Conservation (phyloP, 148 eudicot species). For the Fagopyrum esculentum region DNA sequence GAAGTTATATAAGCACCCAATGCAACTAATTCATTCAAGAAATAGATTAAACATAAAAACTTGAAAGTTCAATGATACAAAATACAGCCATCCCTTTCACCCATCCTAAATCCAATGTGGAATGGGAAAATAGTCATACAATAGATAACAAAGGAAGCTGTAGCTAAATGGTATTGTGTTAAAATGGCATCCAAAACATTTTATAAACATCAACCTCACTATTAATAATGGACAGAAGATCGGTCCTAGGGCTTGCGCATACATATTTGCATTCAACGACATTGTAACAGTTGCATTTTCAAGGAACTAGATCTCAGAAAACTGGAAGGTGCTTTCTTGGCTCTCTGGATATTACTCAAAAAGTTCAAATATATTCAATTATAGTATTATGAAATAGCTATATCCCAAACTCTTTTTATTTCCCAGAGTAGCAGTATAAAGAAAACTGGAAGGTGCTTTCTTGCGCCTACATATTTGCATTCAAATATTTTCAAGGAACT, state of each 20-base stretch:
- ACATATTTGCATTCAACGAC: background rate
- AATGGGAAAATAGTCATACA: conserved; percentile 1
- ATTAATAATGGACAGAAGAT: background rate
- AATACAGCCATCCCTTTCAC: background rate
- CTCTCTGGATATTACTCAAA: background rate
- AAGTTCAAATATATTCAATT: background rate
- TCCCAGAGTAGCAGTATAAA: no score
- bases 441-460: no score
- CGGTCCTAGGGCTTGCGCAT: background rate
- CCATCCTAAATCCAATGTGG: background rate
- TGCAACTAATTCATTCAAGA: background rate
- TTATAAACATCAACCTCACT: background rate
- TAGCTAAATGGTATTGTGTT: background rate
- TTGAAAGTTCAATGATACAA: background rate
- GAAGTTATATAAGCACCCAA: background rate
- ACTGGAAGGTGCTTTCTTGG: background rate
- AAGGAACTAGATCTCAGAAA: background rate
- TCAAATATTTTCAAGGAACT: no score
- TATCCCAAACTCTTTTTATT: background rate
- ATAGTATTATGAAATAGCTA: background rate
- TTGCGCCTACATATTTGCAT: no score
- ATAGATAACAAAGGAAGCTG: background rate
- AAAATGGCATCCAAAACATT: background rate
- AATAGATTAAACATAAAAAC: background rate
- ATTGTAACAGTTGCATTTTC: background rate